Evolutionary conservation across 345 rosid genomes (phyloP).

Genomic region (Salix suchowensis): DNA sequence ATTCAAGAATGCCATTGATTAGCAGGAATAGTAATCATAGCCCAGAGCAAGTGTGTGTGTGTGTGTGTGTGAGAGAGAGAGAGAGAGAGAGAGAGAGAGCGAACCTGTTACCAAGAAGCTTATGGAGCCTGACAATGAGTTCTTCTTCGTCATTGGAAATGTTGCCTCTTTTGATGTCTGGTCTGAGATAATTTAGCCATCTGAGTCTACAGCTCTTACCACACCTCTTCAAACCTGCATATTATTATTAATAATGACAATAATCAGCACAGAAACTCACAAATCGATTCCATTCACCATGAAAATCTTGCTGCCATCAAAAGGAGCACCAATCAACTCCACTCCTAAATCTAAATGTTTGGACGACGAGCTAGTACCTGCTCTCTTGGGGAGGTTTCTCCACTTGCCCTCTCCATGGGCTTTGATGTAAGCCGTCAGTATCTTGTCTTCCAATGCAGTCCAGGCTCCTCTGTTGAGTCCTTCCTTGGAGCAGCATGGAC

Average conservation of each 20-base stretch:
- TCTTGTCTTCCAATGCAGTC: conserved; percentile 53
- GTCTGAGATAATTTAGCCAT: conserved; percentile 55
- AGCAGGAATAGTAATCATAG: neutral
- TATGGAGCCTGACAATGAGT: conserved; percentile 52
- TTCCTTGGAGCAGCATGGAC: conserved; percentile 59
- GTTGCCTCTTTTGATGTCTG: conserved; percentile 59
- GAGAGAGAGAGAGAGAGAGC: no score
- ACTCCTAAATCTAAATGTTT: neutral
- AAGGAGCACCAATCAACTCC: neutral
- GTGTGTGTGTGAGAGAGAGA: no score
- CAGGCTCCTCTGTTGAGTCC: conserved; percentile 59
- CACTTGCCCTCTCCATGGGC: conserved; percentile 63
- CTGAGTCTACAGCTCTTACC: conserved; percentile 64
- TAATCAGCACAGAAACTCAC: neutral
- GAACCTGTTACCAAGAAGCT: conserved; percentile 62
- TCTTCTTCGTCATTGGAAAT: conserved; percentile 52
- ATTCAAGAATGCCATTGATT: neutral
- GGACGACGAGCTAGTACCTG: conserved; percentile 26
- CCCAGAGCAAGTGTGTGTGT: no score
- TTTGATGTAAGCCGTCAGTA: conserved; percentile 39
- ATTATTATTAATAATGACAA: neutral
- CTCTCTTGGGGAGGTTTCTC: conserved; percentile 57
- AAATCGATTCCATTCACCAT: neutral
- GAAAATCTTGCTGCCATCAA: neutral
- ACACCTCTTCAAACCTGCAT: conserved; percentile 49